Base-by-base conservation (phyloP, 768 basidiomycete species). In the Suillus paluster region DNA sequence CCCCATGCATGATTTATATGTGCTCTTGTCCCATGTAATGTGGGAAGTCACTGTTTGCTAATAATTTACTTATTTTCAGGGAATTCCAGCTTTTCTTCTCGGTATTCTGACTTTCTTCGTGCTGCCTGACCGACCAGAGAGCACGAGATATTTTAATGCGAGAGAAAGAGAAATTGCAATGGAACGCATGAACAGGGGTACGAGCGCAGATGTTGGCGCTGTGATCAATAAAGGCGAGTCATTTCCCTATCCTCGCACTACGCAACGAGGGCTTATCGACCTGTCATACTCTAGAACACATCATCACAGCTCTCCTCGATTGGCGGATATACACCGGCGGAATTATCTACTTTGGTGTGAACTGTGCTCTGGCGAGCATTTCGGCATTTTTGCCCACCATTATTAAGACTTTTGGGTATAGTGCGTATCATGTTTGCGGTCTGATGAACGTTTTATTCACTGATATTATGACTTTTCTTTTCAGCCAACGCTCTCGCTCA, bases 371-470 rank as follows among this genome's bases (percentile, higher is more conserved):
- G 17, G 87, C 90, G n/a, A 90, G 91, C 10, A 89, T 89, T 39
- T 87, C 88, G 25, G 91, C 91, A 0, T 95, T 95, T 77, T 76
- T 95, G 58, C 93, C 93, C 3, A 94, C 91, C 3, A 91, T 94
- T 67, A 85, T 94, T 48, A 80, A 79, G 46, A 90, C 88, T 0
- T 86, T 93, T 60, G 90, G 90, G 38, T 87, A 82, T 66, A 84
- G 91, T 91, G 60, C 52, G 90, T 77, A 30, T 38, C 23, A 54
- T 15, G n/a, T 9, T 44, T 44, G 44, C 38, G 48, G 41, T 58
- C 4, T 52, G 19, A 36, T 12, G 48, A 59, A 36, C 17, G 33
- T 21, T 39, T 39, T 25, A n/a, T 34, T 3, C 19, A n/a, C 34
- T 65, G 23, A 39, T 11, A 33, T 14, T 44, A 55, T 61, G 34